Conservation (phyloP, 139 green algal genomes). For the Coccomyxa sp. region DNA sequence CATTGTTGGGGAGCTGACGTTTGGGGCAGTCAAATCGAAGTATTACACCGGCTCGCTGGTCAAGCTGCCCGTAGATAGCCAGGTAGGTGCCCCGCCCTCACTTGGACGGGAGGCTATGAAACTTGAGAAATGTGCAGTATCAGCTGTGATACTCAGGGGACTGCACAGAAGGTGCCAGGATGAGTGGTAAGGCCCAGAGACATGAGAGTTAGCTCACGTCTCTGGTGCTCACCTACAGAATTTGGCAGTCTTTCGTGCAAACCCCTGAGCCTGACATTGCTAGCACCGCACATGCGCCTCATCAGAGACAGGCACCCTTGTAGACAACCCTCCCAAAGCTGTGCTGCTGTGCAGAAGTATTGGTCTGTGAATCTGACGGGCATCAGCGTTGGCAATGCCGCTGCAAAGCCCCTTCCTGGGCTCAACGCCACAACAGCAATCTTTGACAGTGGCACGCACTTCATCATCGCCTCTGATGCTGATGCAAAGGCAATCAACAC, state of each 20-base stretch:
- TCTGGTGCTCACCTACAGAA: too few species aligned
- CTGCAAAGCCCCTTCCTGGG: too few species aligned
- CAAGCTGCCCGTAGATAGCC: not conserved
- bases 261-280: too few species aligned
- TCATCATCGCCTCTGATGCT: not conserved
- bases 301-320: too few species aligned
- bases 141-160: too few species aligned
- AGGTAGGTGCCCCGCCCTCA: not conserved
- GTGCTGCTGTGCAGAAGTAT: constrained; percentile 1
- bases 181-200: too few species aligned
- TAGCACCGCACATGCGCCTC: too few species aligned
- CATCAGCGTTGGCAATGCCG: not conserved
- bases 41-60: not conserved
- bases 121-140: too few species aligned
- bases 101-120: too few species aligned
- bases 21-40: not conserved
- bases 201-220: too few species aligned
- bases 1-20: not conserved
- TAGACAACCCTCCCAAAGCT: not conserved
- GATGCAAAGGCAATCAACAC: not conserved
- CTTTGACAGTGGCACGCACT: not conserved
- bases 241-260: too few species aligned
- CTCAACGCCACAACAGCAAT: not conserved
- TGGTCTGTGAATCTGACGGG: not conserved
- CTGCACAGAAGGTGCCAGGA: too few species aligned